Percentiles rank a stretch among this genome's conserved stretches.
These are phyloP conservation scores for Kodamaea fungicola DNA, from an alignment of 1,139 yeast genomes.

Conservation along the genomic window DNA sequence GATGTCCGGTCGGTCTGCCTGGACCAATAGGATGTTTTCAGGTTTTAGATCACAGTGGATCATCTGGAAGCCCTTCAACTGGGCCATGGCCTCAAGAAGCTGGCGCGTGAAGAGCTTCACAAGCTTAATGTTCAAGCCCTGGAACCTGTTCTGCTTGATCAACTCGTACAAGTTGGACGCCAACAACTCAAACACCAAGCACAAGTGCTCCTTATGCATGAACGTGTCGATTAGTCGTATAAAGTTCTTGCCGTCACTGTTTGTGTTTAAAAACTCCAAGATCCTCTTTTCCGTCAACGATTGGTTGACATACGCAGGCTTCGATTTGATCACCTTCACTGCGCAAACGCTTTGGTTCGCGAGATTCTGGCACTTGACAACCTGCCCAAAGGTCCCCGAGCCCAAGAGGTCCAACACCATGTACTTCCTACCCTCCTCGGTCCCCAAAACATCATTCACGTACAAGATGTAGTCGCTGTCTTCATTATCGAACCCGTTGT, in stretches of 20 bases:
- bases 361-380: slow-evolving; percentile 92
- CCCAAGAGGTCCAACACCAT: slow-evolving; percentile 89
- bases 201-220: slow-evolving; percentile 87
- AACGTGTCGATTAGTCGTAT: slow-evolving; percentile 81
- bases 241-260: slow-evolving; percentile 73
- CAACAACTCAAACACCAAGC: slow-evolving; percentile 85
- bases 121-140: slow-evolving; percentile 79
- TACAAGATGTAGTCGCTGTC: slow-evolving; percentile 89
- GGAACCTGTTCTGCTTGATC: slow-evolving; percentile 89
- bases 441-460: slow-evolving; percentile 90
- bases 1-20: slow-evolving; percentile 81
- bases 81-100: slow-evolving; percentile 73
- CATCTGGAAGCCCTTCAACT: slow-evolving; percentile 76
- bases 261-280: slow-evolving; percentile 73
- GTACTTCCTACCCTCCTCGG: slow-evolving; percentile 82
- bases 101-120: slow-evolving; percentile 80
- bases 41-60: slow-evolving; percentile 98
- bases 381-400: slow-evolving; percentile 98
- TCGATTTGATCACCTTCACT: slow-evolving; percentile 89
- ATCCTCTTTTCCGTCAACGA: slow-evolving; percentile 87
- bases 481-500: slow-evolving; percentile 84
- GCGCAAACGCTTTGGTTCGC: slow-evolving; percentile 88
- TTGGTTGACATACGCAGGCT: slow-evolving; percentile 88
- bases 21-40: slow-evolving; percentile 80
- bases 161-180: slow-evolving; percentile 88